Evolutionary conservation across 179 eudicot genomes (phyloP), one percentile per base, ranked within the genome.

Genomic region (Camellia oleifera): DNA sequence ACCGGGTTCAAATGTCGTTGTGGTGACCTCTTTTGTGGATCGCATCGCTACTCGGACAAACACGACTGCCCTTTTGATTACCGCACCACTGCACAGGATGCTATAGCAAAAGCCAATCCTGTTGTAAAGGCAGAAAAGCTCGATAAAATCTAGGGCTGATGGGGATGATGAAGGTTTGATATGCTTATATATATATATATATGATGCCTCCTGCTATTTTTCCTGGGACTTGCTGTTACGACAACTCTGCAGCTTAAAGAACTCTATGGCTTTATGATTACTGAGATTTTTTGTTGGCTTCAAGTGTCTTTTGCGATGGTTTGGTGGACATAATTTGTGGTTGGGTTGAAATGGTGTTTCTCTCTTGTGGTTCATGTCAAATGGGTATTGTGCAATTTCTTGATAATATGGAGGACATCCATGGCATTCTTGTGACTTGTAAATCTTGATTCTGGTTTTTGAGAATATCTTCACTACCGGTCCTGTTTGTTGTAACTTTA

Each of bases 1-100:
- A 92, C 93, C 12, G 93, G 96, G 7, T 93, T 93, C 82, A 84
- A 76, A 63, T 93, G 97, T 64, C 82, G 87, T 66, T 93, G 97
- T 26, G 97, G 93, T 9, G 83, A 90, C 74, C 78, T 90, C 58
- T 93, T 90, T 79, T 93, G 97, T 79, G 83, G 91, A 11, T 73
- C 80, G 65, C 96, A 93, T 78, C 92, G 97, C 12, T 92, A 92
- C 81, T 88, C 97, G 3, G 98, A 93, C 84, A 93, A 93, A 76
- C 97, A 93, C 46, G 91, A 90, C 57, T 93, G 97, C 80, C 86
- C 86, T 4, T 92, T 87, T 77, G 96, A 93, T 75, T 93, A 92
- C 80, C 90, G 79, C 63, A 76, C 85, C 56, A 91, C 92, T 83
- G 94, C 82, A 61, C 91, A 75, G 74, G 92, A 80, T 76, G 91